phyloP scores from a whole-genome alignment of 345 rosid genomes.

The Brassica juncea region DNA sequence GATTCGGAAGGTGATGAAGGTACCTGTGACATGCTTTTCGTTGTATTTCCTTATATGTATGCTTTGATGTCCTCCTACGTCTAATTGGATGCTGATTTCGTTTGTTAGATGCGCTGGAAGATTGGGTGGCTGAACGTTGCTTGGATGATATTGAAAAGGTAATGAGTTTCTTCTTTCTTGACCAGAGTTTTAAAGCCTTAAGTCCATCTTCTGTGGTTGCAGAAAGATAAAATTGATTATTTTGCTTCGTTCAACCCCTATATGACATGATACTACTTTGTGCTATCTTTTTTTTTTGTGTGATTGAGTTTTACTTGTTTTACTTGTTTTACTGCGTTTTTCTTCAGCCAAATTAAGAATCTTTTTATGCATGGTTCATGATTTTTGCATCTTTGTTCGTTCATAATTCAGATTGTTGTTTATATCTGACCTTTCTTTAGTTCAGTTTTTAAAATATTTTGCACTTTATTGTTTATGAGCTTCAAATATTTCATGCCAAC shows the following conservation, averaged over 20 bases:
- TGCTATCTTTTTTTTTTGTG: background rate
- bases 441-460: background rate
- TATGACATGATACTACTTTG: constrained; percentile 1
- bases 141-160: constrained; percentile 56
- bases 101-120: constrained; percentile 19
- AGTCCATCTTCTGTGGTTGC: background rate
- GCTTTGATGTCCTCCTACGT: constrained; percentile 35
- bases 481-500: background rate
- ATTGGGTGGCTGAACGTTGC: constrained; percentile 38
- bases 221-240: background rate
- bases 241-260: background rate
- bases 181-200: background rate
- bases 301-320: constrained; percentile 4
- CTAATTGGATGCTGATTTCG: constrained; percentile 21
- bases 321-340: constrained; percentile 1
- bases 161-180: constrained; percentile 15
- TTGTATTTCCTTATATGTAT: constrained; percentile 11
- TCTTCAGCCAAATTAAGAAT: constrained; percentile 7
- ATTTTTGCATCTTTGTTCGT: constrained; percentile 1
- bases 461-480: background rate
- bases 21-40: constrained; percentile 13
- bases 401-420: background rate
- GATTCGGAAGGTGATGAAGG: constrained; percentile 55
- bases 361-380: constrained; percentile 9
- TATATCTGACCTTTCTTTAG: background rate